Evolutionary conservation across 352 stramenopile genomes (phyloP).

Genomic region (Blastocystis sp.): DNA sequence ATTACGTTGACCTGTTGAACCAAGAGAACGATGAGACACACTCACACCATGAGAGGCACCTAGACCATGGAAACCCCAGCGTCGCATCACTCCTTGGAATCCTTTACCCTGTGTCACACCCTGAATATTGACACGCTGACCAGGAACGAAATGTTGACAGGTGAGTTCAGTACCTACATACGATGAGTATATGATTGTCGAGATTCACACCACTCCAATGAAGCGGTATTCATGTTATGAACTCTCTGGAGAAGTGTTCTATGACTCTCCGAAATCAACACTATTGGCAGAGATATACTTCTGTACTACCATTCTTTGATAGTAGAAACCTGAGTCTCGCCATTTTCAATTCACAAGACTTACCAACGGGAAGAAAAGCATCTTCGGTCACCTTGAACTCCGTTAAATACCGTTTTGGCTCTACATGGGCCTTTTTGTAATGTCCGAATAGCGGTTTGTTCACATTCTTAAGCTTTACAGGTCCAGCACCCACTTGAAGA

Average conservation of each 20-base stretch:
- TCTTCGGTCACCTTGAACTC: slow-evolving; percentile 87
- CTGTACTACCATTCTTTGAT: background rate
- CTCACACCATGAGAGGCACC: slow-evolving; percentile 92
- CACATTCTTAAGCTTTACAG: slow-evolving; percentile 89
- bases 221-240: slow-evolving; percentile 64
- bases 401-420: slow-evolving; percentile 84
- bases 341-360: background rate
- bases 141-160: slow-evolving; percentile 90
- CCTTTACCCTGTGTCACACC: slow-evolving; percentile 81
- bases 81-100: slow-evolving; percentile 94
- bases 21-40: slow-evolving; percentile 86
- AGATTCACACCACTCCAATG: slow-evolving; percentile 67
- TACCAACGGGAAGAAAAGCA: slow-evolving; percentile 64
- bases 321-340: slow-evolving; percentile 24
- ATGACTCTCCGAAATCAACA: background rate
- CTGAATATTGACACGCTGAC: slow-evolving; percentile 92
- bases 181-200: slow-evolving; percentile 69
- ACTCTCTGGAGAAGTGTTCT: too few relatives aligned
- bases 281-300: slow-evolving; percentile 57
- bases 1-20: slow-evolving; percentile 91
- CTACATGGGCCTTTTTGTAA: slow-evolving; percentile 80
- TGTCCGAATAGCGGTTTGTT: slow-evolving; percentile 79
- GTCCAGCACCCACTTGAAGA: slow-evolving; percentile 87
- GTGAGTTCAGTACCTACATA: slow-evolving; percentile 80
- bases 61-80: slow-evolving; percentile 89